Conservation (phyloP, 129 eudicot species). For the Artemisia tridentata region DNA sequence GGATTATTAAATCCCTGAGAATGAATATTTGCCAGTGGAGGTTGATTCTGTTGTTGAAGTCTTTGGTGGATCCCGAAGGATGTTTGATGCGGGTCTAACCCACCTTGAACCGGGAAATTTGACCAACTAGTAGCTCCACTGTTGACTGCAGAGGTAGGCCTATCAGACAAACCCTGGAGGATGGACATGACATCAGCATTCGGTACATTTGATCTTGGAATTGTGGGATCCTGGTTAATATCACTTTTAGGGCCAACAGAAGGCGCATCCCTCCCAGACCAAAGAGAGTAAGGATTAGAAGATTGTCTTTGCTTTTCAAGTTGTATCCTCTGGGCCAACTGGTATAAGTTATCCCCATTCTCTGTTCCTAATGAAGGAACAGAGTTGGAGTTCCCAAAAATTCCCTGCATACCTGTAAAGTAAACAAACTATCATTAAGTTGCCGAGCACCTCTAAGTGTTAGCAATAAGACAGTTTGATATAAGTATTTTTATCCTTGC, state of each 20-base stretch:
- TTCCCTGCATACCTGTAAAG: constrained; percentile 63
- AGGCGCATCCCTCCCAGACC: constrained; percentile 59
- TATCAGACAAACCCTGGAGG: constrained; percentile 69
- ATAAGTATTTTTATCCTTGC: no score
- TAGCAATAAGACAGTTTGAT: no score
- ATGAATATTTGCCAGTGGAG: constrained; percentile 29
- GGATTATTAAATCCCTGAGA: constrained; percentile 43
- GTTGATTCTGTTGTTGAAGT: constrained; percentile 54
- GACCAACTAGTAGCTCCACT: constrained; percentile 57
- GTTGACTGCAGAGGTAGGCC: constrained; percentile 43
- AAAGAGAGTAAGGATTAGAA: constrained; percentile 51
- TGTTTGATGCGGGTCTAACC: constrained; percentile 57
- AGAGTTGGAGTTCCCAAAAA: constrained; percentile 43
- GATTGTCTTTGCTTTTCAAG: constrained; percentile 74
- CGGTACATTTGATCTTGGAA: constrained; percentile 54
- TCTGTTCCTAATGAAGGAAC: constrained; percentile 56
- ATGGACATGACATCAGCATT: constrained; percentile 55
- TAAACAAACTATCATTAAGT: not conserved
- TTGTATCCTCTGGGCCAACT: constrained; percentile 60
- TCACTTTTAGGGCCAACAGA: constrained; percentile 44
- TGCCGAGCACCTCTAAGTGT: no score
- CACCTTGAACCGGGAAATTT: constrained; percentile 61
- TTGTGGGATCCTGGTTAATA: constrained; percentile 41
- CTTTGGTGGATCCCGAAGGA: constrained; percentile 57
- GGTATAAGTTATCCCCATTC: constrained; percentile 54